Evolutionary conservation across 2,329 filamentous ascomycete genomes (phyloP).

Genomic region (Chaetomium sp.): DNA sequence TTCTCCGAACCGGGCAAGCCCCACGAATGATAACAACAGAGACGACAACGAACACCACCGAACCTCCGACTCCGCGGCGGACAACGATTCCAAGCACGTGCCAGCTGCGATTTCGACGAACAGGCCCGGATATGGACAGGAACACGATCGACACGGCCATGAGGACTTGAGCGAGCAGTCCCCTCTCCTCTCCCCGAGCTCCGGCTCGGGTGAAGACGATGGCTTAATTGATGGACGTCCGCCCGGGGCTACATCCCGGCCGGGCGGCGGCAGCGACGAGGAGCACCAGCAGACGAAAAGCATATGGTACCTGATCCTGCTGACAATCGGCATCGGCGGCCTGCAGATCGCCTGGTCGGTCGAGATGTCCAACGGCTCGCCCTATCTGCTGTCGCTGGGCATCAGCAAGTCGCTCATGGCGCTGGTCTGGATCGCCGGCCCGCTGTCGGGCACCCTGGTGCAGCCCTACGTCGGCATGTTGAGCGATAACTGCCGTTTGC

Average conservation of each 20-base stretch:
- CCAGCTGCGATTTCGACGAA: not conserved
- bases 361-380: slow-evolving; percentile 87
- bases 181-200: slow-evolving; percentile 40
- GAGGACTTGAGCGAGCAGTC: slow-evolving; percentile 40
- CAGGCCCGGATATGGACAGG: slow-evolving; percentile 16
- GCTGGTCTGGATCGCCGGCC: slow-evolving; percentile 78
- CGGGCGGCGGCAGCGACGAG: slow-evolving; percentile 38
- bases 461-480: slow-evolving; percentile 78
- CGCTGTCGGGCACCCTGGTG: slow-evolving; percentile 69
- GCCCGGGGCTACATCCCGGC: slow-evolving; percentile 13
- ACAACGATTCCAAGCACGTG: slow-evolving; percentile 13
- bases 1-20: not conserved
- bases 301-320: slow-evolving; percentile 73
- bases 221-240: slow-evolving; percentile 32
- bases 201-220: slow-evolving; percentile 29
- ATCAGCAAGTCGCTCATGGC: slow-evolving; percentile 79
- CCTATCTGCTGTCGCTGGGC: slow-evolving; percentile 71
- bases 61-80: slow-evolving; percentile 14
- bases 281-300: slow-evolving; percentile 65
- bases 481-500: slow-evolving; percentile 68
- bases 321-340: slow-evolving; percentile 82
- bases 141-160: slow-evolving; percentile 1
- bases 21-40: not conserved
- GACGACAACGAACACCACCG: too few relatives aligned
- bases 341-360: slow-evolving; percentile 95